Base-by-base conservation (phyloP, 306 rosid species). In the Leucaena leucocephala region DNA sequence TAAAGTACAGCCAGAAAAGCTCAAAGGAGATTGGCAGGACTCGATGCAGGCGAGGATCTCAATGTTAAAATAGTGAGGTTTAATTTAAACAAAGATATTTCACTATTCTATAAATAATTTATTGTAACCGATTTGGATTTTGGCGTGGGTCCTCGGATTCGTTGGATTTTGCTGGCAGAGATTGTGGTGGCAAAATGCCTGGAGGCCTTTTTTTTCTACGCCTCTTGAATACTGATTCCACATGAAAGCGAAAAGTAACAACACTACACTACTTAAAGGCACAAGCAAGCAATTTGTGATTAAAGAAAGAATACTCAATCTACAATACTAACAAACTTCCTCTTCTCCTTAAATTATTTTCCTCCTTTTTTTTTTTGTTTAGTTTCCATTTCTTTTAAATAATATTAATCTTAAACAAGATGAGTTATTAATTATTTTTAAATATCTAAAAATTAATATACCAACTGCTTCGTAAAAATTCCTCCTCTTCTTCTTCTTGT, bases 151-250 rank as follows among this genome's bases (percentile, higher is more conserved):
- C 39, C 75, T 44, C 4, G 3, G 52, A 66, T 84, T 74, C 68
- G 82, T 57, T 75, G 82, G 80, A 76, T 71, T 59, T 57, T 76
- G 79, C 77, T 74, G 79, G 83, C 69, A 2, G 70, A n/a, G 69
- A 9, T 5, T 33, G 42, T 13, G 38, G 67, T 33, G 2, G 67
- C 67, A 13, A 11, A 5, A 10, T 0, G 2, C 8, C 17, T 4
- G n/a, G n/a, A 6, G 10, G 13, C 12, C 67, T 33, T 33, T 55
- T 1, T 2, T 8, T 19, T 33, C n/a, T 33, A 61, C 40, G 17
- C 65, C 65, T 58, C 15, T 22, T 59, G 65, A 58, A 10, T 22
- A 10, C 16, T 58, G 65, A 3, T 22, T 11, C 38, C 64, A 10
- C 35, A 9, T 10, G 38, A 58, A 58, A 58, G 10, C 15, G 64